phyloP scores from a whole-genome alignment of 352 stramenopile species.

The Peronospora destructor region DNA sequence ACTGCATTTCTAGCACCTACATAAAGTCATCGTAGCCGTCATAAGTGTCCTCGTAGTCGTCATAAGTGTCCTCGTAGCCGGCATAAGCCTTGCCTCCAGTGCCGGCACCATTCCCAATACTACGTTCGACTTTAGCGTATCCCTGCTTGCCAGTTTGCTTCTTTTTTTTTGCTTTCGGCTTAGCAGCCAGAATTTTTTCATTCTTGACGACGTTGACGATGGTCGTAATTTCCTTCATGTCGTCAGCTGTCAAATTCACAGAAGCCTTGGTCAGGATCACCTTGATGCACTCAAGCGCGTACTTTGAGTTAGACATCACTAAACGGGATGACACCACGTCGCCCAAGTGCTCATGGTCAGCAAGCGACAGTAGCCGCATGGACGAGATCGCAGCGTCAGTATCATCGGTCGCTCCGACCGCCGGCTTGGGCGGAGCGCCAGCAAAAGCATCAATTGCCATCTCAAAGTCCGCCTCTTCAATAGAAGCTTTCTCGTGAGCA shows the following conservation, averaged over 20 bases:
- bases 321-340: slow-evolving; percentile 55
- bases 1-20: slow-evolving; percentile 37
- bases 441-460: slow-evolving; percentile 70
- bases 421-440: slow-evolving; percentile 29
- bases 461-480: slow-evolving; percentile 71
- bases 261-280: slow-evolving; percentile 74
- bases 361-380: slow-evolving; percentile 64
- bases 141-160: slow-evolving; percentile 71
- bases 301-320: slow-evolving; percentile 58
- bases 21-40: slow-evolving; percentile 86
- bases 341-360: slow-evolving; percentile 68
- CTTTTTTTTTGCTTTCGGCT: slow-evolving; percentile 84
- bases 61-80: slow-evolving; percentile 59
- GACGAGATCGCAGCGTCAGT: slow-evolving; percentile 40
- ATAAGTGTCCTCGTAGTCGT: slow-evolving; percentile 35
- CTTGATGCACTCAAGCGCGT: slow-evolving; percentile 76
- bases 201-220: slow-evolving; percentile 87
- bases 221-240: slow-evolving; percentile 84
- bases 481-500: slow-evolving; percentile 49
- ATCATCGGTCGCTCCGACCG: slow-evolving; percentile 23
- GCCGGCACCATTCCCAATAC: slow-evolving; percentile 31
- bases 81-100: slow-evolving; percentile 29
- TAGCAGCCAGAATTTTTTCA: slow-evolving; percentile 75
- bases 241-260: slow-evolving; percentile 69
- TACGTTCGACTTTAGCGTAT: slow-evolving; percentile 75